Evolutionary conservation across 2,329 filamentous ascomycete species (phyloP), one percentile per base, ranked within the genome.

Genomic region (Coniochaeta sp.): DNA sequence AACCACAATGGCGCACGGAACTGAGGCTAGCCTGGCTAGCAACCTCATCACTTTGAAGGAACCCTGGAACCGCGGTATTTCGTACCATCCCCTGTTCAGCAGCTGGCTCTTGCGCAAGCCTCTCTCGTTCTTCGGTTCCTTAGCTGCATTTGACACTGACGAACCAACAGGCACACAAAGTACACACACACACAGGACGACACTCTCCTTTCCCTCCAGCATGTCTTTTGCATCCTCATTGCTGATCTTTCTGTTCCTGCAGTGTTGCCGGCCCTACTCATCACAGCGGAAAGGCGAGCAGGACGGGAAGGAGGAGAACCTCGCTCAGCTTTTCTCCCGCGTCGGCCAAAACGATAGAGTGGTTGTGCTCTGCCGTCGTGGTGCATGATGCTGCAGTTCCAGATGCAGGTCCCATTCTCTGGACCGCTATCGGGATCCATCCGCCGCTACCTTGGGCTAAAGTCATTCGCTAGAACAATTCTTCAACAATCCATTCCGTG

Each of bases 321-420:
- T 13, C 12, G 38, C 38, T n/a, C 38, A 26, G n/a, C 18, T 30
- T 8, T 26, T 22, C 14, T 26, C 16, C 33, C 33, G 33, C 7
- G 33, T 22, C 22, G 18, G 6, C 18, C n/a, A 16, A n/a, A n/a
- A n/a, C n/a, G n/a, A n/a, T n/a, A 9, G 18, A 9, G 31, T 38
- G 13, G 33, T 22, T 14, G 8, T 7, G 31, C 38, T 42, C 38
- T 42, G 38, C 38, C 38, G 20, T 42, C n/a, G n/a, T n/a, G n/a
- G n/a, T n/a, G n/a, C n/a, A n/a, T 14, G 38, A 24, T 33, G 38
- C n/a, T 24, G 38, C 38, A 42, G 38, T 22, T 42, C 18, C 38
- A 42, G 38, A 42, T 42, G 38, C 38, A 42, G 38, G 38, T 42
- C 38, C 38, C 38, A 42, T 26, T 26, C 22, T 26, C 38, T 42